Base-by-base conservation (phyloP, 23 red algal genomes). In the Agarophyton chilense region DNA sequence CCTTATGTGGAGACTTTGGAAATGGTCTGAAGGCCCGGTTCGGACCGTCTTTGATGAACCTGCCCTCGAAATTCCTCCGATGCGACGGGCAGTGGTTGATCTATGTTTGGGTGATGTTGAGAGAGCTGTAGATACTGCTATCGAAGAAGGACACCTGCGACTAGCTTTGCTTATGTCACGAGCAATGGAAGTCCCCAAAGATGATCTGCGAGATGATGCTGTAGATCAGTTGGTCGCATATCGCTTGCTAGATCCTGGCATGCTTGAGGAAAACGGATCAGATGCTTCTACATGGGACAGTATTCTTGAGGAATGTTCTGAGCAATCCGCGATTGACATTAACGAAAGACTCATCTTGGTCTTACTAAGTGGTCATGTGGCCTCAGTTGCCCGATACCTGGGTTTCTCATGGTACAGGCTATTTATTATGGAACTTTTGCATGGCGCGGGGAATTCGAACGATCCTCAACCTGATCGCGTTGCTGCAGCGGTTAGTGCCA, bases 371-470 rank as follows among this genome's bases (percentile, higher is more conserved):
- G 88, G 88, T 67, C 76, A 91, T 56, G 88, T 91, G 25, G 25
- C 45, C 11, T n/a, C 56, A 41, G 88, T 91, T 53, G 88, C 88
- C 16, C 55, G 60, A 25, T 82, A 31, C 32, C 60, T 91, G n/a
- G 65, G 77, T 19, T 73, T 91, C 25, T 81, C 75, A 10, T 91
- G 75, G 88, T 91, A 91, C 35, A 64, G 88, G 14, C 52, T 91
- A 19, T 91, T 91, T 60, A 82, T 82, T 19, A 72, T 91, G 74
- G 88, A 91, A 36, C 57, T 91, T 53, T 33, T 91, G 46, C 88
- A 91, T 26, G 88, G 88, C 8, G 55, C 88, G 1, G 88, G 88
- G 29, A 67, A 55, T 28, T 21, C 40, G 18, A 39, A 74, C 8
- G 65, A 35, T 11, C 38, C 63, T 58, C 74, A 82, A 32, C 32